Conservation (phyloP, 1,284 basidiomycete genomes). For the Tremellales sp. region DNA sequence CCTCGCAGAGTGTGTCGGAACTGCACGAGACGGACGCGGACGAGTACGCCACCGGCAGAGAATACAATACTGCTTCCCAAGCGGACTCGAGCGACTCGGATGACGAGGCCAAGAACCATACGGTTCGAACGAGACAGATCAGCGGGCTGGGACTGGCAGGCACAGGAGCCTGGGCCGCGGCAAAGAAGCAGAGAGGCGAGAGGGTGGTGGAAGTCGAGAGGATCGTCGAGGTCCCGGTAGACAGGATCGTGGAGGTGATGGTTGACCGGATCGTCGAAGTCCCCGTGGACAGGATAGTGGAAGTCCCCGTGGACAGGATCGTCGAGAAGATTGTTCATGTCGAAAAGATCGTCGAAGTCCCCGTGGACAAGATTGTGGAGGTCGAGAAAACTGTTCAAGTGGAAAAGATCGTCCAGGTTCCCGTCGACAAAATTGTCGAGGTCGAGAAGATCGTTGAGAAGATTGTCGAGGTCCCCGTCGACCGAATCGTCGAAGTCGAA, state of each 20-base stretch:
- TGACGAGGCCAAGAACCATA: constrained; percentile 10
- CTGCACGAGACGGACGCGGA: constrained; percentile 50
- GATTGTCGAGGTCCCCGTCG: constrained; percentile 48
- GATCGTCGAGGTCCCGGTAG: constrained; percentile 28
- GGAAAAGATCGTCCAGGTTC: constrained; percentile 31
- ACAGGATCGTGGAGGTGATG: constrained; percentile 38
- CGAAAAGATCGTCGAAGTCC: constrained; percentile 36
- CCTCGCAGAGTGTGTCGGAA: constrained; percentile 59
- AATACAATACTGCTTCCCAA: constrained; percentile 41
- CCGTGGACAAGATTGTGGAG: constrained; percentile 26
- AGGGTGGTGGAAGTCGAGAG: constrained; percentile 24
- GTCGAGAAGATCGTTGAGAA: constrained; percentile 44
- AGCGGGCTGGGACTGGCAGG: constrained; percentile 22
- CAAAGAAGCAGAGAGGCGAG: constrained; percentile 18
- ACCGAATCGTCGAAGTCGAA: constrained; percentile 40
- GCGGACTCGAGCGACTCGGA: constrained; percentile 58
- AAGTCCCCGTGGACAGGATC: constrained; percentile 36
- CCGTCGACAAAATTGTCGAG: constrained; percentile 43
- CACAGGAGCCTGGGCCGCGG: constrained; percentile 5
- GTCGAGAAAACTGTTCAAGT: constrained; percentile 37
- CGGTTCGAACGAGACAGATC: constrained; percentile 15
- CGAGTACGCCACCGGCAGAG: constrained; percentile 41
- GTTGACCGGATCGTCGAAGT: constrained; percentile 38
- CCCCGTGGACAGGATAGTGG: constrained; percentile 39
- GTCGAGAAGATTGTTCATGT: constrained; percentile 42